Evolutionary conservation across 257 asterid genomes (phyloP).

Genomic region (Haberlea rhodopensis): DNA sequence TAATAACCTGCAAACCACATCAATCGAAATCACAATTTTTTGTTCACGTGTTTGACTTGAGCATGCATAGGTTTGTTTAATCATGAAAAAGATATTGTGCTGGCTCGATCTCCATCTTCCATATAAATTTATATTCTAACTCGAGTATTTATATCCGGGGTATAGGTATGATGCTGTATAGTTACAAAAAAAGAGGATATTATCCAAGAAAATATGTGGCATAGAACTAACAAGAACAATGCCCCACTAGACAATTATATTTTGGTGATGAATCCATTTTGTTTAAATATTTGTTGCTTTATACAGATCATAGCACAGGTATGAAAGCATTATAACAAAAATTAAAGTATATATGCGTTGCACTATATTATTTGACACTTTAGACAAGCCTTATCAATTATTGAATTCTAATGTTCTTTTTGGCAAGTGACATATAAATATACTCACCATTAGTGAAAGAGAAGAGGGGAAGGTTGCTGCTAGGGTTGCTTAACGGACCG

Average conservation of each 20-base stretch:
- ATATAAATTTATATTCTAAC: neutral
- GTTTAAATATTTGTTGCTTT: neutral
- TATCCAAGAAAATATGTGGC: neutral
- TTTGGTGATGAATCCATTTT: neutral
- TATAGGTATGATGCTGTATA: neutral
- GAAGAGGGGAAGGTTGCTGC: too few species aligned
- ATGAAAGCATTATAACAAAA: too few species aligned
- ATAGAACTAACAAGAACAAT: neutral
- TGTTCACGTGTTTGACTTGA: neutral
- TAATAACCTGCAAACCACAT: too few species aligned
- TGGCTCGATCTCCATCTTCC: neutral
- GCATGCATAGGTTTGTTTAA: neutral
- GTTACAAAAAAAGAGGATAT: too few species aligned
- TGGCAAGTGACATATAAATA: too few species aligned
- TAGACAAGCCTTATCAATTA: neutral
- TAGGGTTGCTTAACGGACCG: too few species aligned
- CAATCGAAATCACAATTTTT: too few species aligned
- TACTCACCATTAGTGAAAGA: too few species aligned
- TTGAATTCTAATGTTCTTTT: too few species aligned
- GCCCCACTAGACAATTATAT: neutral
- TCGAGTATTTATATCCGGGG: neutral
- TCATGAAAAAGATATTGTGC: neutral
- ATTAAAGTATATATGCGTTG: neutral
- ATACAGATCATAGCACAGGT: neutral
- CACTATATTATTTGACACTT: neutral